Conservation (phyloP, 805 yeast species). For the Metschnikowia kofuensis region DNA sequence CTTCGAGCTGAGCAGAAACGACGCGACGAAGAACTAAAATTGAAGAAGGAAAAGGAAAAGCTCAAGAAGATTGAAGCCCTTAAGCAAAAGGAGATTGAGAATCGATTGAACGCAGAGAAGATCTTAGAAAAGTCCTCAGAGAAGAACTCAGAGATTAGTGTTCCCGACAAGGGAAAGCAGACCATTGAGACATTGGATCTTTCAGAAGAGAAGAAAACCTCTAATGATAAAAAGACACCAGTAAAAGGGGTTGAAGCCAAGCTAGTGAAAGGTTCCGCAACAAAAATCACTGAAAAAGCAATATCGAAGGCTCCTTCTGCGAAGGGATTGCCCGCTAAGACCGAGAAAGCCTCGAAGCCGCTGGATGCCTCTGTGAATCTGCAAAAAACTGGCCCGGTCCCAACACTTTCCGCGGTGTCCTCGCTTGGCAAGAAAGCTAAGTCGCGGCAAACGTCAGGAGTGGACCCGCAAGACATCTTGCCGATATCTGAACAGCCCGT, state of each 20-base stretch:
- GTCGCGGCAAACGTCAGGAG: neutral
- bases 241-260: too few relatives aligned
- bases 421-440: neutral
- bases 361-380: neutral
- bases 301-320: too few relatives aligned
- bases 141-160: neutral
- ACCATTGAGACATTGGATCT: too few relatives aligned
- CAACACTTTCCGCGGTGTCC: neutral
- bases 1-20: slow-evolving; percentile 37
- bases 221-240: too few relatives aligned
- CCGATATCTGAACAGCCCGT: neutral
- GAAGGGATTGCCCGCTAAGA: too few relatives aligned
- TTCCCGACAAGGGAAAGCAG: neutral
- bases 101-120: slow-evolving; percentile 2
- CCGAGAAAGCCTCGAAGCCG: too few relatives aligned
- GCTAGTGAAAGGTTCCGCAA: too few relatives aligned
- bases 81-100: slow-evolving; percentile 16
- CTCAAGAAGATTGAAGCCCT: slow-evolving; percentile 39
- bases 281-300: too few relatives aligned
- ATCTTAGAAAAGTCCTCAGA: neutral
- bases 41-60: slow-evolving; percentile 49
- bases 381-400: neutral
- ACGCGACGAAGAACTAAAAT: slow-evolving; percentile 35
- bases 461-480: neutral
- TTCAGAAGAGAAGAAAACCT: too few relatives aligned